Percentiles rank a stretch among this genome's conserved stretches.
phyloP scores from a whole-genome alignment of 2,329 filamentous ascomycete genomes.

The Orbilia brochopaga region DNA sequence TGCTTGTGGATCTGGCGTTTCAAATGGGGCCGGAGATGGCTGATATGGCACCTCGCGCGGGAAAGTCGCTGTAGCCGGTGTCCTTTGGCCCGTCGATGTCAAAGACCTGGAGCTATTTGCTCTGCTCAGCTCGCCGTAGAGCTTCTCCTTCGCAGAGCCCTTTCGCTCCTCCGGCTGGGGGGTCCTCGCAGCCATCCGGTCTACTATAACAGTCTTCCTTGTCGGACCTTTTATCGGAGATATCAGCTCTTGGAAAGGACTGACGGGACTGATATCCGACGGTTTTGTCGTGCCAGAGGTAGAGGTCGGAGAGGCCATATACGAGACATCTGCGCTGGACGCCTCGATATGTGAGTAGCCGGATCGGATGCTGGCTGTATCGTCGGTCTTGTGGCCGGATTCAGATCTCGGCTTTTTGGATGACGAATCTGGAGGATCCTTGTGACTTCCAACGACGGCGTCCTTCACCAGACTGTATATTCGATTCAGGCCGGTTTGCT shows the following conservation, averaged over 20 bases:
- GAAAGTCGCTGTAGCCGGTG: slow-evolving; percentile 37
- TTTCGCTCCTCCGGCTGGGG: slow-evolving; percentile 42
- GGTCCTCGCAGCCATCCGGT: slow-evolving; percentile 25
- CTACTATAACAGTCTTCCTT: slow-evolving; percentile 23
- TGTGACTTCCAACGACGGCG: slow-evolving; percentile 31
- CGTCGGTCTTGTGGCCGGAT: slow-evolving; percentile 32
- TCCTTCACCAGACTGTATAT: slow-evolving; percentile 48
- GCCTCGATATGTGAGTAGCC: slow-evolving; percentile 47
- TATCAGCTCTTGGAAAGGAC: slow-evolving; percentile 47
- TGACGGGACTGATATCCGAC: slow-evolving; percentile 30
- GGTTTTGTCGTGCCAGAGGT: slow-evolving; percentile 16
- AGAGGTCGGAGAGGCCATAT: slow-evolving; percentile 27
- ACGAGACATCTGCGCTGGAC: slow-evolving; percentile 24
- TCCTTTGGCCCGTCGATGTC: slow-evolving; percentile 37
- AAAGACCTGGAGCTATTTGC: slow-evolving; percentile 40
- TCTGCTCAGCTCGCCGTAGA: slow-evolving; percentile 33
- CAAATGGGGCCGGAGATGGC: slow-evolving; percentile 36
- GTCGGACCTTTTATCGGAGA: slow-evolving; percentile 45
- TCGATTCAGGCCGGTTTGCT: slow-evolving; percentile 44
- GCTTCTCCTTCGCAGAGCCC: slow-evolving; percentile 18
- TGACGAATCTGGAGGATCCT: slow-evolving; percentile 29
- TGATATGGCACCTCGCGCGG: slow-evolving; percentile 22
- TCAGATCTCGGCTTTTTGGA: slow-evolving; percentile 30
- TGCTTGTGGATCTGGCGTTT: slow-evolving; percentile 27
- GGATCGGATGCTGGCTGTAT: slow-evolving; percentile 42